Base-by-base conservation (phyloP, 2,329 filamentous ascomycete species). In the Onygenales sp. region DNA sequence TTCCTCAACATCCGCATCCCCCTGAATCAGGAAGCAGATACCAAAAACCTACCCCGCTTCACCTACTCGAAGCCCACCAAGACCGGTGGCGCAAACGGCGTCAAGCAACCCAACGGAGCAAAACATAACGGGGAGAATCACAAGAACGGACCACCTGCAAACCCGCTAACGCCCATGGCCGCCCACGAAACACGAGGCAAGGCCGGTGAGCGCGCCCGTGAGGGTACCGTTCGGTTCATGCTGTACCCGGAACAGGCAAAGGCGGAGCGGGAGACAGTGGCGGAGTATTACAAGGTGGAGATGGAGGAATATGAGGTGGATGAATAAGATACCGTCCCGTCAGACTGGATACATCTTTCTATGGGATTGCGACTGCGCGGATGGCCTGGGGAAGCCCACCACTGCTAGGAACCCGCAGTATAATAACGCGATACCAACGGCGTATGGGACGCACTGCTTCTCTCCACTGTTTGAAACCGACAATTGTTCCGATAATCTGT, bases 1-100 rank as follows among this genome's bases (percentile, higher is more conserved):
- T 92, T 95, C 66, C 88, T 97, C 64, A 82, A 86, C 58, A 83
- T 94, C 61, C 89, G 93, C 66, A 95, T 97, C 58, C 78, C 82
- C 27, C 78, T 96, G 57, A 96, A 97, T 69, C 82, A 87, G 62
- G 86, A 94, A 70, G 79, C 89, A 49, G 84, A 89, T 50, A 74
- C 78, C 11, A 74, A 77, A 38, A 74, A 78, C 6, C 69, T 83
- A 43, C 79, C 81, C 0, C 83, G 89, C 17, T 85, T 85, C 67
- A 79, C 84, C 2, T 75, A 80, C 58, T 80, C 76, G 71, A 68
- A 64, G 52, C 62, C 67, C 35, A 55, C 66, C 52, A 55, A 60
- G 5, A 45, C 56, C 2, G 50, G 32, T 2, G 55, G 54, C 2
- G 48, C 51, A 38, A 60, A 59, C 21, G 60, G 57, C 11, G 43